Percentiles rank a stretch among this genome's conserved stretches.
These are phyloP conservation scores for Tuber brumale DNA, from an alignment of 495 filamentous ascomycete species.

Conservation along the genomic window DNA sequence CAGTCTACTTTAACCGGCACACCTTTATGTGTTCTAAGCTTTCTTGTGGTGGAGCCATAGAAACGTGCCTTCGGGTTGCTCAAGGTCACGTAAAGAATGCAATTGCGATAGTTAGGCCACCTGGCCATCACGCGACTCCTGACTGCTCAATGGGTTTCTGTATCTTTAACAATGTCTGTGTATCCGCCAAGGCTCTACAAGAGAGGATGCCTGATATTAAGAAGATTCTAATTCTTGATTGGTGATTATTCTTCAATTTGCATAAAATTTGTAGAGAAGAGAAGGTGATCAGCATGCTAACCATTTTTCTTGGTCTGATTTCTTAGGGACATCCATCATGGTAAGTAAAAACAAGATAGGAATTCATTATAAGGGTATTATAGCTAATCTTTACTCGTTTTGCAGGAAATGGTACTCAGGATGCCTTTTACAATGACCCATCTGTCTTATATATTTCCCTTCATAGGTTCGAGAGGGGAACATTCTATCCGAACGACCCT, in stretches of 20 bases:
- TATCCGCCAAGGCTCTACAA: slow-evolving; percentile 80
- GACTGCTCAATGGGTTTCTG: slow-evolving; percentile 87
- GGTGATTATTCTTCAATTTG: slow-evolving; percentile 57
- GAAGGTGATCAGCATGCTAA: slow-evolving; percentile 36
- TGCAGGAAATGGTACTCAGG: slow-evolving; percentile 92
- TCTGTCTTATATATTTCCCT: slow-evolving; percentile 94
- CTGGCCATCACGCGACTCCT: slow-evolving; percentile 88
- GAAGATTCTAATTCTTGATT: slow-evolving; percentile 89
- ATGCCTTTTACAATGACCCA: slow-evolving; percentile 88
- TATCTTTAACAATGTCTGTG: slow-evolving; percentile 92
- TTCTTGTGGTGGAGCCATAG: slow-evolving; percentile 90
- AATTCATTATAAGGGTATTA: neutral
- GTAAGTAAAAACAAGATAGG: slow-evolving; percentile 41
- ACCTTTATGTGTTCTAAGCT: slow-evolving; percentile 74
- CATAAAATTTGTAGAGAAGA: neutral
- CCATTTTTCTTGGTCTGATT: slow-evolving; percentile 6
- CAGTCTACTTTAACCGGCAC: slow-evolving; percentile 79
- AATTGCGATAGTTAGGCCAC: slow-evolving; percentile 88
- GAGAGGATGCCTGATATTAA: slow-evolving; percentile 63
- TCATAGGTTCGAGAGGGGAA: slow-evolving; percentile 76
- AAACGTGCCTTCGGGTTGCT: slow-evolving; percentile 81
- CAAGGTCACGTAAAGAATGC: slow-evolving; percentile 77
- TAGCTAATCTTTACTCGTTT: slow-evolving; percentile 37
- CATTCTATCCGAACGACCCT: slow-evolving; percentile 75
- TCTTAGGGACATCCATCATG: slow-evolving; percentile 59